Evolutionary conservation across 371 early-diverging fungal genomes (phyloP), one percentile per base, ranked within the genome.

Genomic region (Capillidium rhysosporum): DNA sequence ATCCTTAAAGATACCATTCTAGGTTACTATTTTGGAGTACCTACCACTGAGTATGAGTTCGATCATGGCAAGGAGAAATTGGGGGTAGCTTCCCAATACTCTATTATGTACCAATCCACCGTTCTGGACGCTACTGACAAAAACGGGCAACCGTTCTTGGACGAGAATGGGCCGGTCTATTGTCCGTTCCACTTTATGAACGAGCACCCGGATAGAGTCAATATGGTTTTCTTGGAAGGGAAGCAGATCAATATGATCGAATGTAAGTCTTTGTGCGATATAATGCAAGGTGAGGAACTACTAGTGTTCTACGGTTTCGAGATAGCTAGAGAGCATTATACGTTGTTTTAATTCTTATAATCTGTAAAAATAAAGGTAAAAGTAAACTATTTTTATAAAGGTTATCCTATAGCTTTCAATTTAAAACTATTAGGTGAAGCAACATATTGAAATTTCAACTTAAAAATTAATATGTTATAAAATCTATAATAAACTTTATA

Each of bases 1-100:
- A 57, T 90, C 1, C 90, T 89, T 3, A 65, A 62, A 8, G 70
- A 75, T 21, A 77, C 77, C 1, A 78, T 83, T 0, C 61, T 90
- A 1, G 91, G 91, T 1, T 90, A 89, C 58, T 90, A 90, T 59
- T 90, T 90, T 65, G 91, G 91, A 4, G 87, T 89, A 2, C 91
- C 91, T 4, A 87, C 86, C 84, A 81, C 83, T 2, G 86, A 86
- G 55, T 81, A 84, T 57, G 89, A 89, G 56, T 90, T 84, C 60
- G 89, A 89, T 57, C 73, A 77, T 8, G 61, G 77, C 43, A 90
- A 90, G 58, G 88, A 89, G 55, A 68, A 70, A n/a, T 69, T 80
- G 1, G 87, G 87, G 0, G 57, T 73, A 14, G 73, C 90, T 0
- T 80, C 81, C 2, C 76, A 77, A 41, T 84, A 84, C 60, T 83